These are phyloP conservation scores for Eucalyptus lansdowneana DNA, from an alignment of 345 rosid genomes.

Conservation along the genomic window DNA sequence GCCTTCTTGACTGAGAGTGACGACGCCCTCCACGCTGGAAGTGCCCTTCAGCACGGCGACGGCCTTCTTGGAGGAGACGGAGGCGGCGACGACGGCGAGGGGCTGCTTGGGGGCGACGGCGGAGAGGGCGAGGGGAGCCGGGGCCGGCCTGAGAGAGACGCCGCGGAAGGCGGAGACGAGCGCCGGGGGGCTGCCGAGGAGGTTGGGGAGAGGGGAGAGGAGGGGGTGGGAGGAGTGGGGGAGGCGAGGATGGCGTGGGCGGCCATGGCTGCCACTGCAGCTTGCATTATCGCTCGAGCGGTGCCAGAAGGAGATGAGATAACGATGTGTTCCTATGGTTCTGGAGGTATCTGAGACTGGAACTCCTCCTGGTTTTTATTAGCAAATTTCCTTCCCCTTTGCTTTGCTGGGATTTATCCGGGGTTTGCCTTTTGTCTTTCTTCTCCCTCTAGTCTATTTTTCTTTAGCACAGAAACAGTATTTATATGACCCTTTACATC, in stretches of 20 bases:
- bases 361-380: neutral
- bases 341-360: neutral
- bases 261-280: constrained; percentile 44
- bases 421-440: neutral
- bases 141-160: constrained; percentile 34
- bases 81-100: constrained; percentile 38
- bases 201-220: constrained; percentile 1
- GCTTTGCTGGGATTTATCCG: neutral
- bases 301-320: neutral
- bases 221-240: neutral
- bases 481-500: no score
- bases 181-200: neutral
- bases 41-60: constrained; percentile 85
- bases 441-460: neutral
- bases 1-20: constrained; percentile 65
- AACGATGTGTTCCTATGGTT: neutral
- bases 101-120: constrained; percentile 29
- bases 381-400: neutral
- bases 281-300: constrained; percentile 2
- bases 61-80: constrained; percentile 63
- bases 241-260: constrained; percentile 19
- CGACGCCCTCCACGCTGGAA: constrained; percentile 82
- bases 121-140: constrained; percentile 19
- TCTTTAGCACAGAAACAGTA: no score
- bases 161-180: constrained; percentile 37